Conservation (phyloP, 73 alveolate genomes). For the Paramecium tetraurelia region DNA sequence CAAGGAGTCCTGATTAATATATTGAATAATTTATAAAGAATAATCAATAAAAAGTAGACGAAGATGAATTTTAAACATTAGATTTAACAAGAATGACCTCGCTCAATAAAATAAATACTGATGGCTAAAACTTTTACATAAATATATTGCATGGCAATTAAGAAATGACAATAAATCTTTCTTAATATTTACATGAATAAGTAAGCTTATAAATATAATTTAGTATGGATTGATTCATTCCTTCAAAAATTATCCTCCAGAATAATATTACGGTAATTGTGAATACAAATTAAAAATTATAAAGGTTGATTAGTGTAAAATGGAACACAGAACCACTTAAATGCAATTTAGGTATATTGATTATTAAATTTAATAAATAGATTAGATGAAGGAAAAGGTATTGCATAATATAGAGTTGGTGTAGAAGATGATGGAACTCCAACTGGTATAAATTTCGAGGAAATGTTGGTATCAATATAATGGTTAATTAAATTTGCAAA, state of each 20-base stretch:
- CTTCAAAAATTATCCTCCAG: constrained; percentile 61
- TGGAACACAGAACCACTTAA: constrained; percentile 86
- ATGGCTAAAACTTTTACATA: not conserved
- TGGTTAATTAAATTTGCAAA: constrained; percentile 81
- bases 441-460: constrained; percentile 81
- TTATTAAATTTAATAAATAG: not conserved
- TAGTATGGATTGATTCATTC: not conserved
- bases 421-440: constrained; percentile 96
- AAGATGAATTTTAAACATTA: not conserved
- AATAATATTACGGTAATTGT: constrained; percentile 88
- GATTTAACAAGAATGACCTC: not conserved
- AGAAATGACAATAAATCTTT: not conserved
- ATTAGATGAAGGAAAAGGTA: constrained; percentile 92
- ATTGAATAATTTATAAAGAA: not conserved
- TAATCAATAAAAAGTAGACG: not conserved
- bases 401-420: constrained; percentile 90
- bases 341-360: constrained; percentile 86
- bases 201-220: not conserved
- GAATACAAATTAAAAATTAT: constrained; percentile 92
- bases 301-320: constrained; percentile 74
- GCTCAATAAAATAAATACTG: not conserved
- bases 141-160: not conserved
- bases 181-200: not conserved
- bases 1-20: not conserved
- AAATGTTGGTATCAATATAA: constrained; percentile 85